A percentile compares a stretch with the other conserved stretches of the same genome.
Conservation (phyloP, 129 eudicot genomes). For the Ambrosia artemisiifolia region DNA sequence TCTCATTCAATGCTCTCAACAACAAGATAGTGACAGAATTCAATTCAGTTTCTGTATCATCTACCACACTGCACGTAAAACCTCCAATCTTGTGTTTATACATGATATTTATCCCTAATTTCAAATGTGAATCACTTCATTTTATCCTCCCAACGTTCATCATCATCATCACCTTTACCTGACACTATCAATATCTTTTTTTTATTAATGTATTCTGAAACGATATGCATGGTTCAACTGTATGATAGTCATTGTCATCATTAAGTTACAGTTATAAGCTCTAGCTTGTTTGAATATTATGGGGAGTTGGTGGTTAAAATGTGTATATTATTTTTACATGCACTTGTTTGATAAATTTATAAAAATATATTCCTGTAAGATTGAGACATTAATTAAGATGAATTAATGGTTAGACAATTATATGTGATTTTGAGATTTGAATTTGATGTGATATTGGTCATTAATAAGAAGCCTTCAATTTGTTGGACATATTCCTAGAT, state of each 20-base stretch:
- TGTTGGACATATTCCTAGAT: neutral
- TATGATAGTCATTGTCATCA: conserved; percentile 19
- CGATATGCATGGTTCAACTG: neutral
- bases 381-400: neutral
- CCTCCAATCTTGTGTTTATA: neutral
- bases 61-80: conserved; percentile 21
- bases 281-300: neutral
- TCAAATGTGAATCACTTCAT: neutral
- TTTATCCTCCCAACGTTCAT: conserved; percentile 23
- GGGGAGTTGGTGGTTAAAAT: neutral
- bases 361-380: neutral
- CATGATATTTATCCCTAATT: conserved; percentile 7
- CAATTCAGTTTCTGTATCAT: conserved; percentile 37
- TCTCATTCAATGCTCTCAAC: conserved; percentile 63
- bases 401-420: neutral
- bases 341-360: neutral
- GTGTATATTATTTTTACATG: neutral
- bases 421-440: neutral
- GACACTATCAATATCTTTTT: conserved; percentile 25
- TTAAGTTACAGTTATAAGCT: conserved; percentile 1
- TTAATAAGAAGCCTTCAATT: neutral
- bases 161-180: conserved; percentile 17
- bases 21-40: conserved; percentile 40
- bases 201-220: conserved; percentile 10
- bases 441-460: neutral